Conservation (phyloP, 192 early-diverging fungal genomes). For the Podila epigama region DNA sequence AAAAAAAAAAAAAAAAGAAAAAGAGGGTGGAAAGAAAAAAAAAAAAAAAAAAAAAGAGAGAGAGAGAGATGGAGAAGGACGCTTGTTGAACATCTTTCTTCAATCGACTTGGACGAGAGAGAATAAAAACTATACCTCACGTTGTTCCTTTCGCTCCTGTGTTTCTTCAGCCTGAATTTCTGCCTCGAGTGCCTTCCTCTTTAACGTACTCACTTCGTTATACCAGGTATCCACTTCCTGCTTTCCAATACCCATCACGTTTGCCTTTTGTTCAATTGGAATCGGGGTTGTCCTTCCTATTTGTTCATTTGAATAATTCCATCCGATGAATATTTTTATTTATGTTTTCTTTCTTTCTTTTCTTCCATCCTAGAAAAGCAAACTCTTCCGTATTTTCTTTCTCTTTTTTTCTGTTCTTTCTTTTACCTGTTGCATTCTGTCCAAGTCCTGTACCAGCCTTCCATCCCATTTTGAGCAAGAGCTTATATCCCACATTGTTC, state of each 20-base stretch:
- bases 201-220: conserved; percentile 64
- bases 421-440: conserved; percentile 54
- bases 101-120: background rate
- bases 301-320: background rate
- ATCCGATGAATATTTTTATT: background rate
- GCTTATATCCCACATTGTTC: conserved; percentile 67
- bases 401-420: background rate
- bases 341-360: background rate
- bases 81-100: background rate
- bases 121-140: conserved; percentile 67
- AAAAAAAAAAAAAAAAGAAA: background rate
- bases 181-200: conserved; percentile 67
- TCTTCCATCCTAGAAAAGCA: background rate
- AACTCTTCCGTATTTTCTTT: no score
- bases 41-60: background rate
- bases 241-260: conserved; percentile 72
- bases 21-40: background rate
- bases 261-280: conserved; percentile 69
- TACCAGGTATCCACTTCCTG: conserved; percentile 61
- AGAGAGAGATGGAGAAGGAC: background rate
- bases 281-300: conserved; percentile 76
- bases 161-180: conserved; percentile 75
- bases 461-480: conserved; percentile 82
- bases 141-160: conserved; percentile 53
- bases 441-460: conserved; percentile 68